A percentile compares a stretch with the other conserved stretches of the same genome.
These are phyloP conservation scores for Kwoniella europaea DNA, from an alignment of 768 basidiomycete species.

Conservation along the genomic window DNA sequence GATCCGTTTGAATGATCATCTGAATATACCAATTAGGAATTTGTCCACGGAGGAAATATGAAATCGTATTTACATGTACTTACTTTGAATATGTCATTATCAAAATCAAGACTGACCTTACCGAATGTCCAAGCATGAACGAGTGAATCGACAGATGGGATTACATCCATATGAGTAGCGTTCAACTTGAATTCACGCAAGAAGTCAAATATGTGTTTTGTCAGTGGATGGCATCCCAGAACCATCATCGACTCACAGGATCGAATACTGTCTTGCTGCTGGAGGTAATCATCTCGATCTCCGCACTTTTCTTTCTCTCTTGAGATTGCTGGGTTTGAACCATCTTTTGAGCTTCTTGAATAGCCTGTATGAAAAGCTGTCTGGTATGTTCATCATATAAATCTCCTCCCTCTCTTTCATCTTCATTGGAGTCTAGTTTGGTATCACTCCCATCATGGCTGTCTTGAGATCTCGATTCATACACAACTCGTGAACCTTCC, in stretches of 20 bases:
- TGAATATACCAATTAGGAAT: neutral
- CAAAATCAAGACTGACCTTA: neutral
- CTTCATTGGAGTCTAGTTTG: neutral
- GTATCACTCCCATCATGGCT: too few species aligned
- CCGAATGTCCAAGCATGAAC: constrained; percentile 1
- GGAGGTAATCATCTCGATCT: neutral
- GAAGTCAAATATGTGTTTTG: too few species aligned
- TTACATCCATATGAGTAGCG: neutral
- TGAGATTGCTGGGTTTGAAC: neutral
- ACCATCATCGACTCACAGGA: neutral
- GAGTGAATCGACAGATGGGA: neutral
- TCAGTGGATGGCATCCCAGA: too few species aligned
- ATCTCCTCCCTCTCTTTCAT: neutral
- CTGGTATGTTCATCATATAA: neutral
- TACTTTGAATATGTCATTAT: neutral
- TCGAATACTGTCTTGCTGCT: neutral
- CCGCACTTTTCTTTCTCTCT: neutral
- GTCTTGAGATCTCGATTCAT: too few species aligned
- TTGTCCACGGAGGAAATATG: neutral
- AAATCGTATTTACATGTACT: neutral
- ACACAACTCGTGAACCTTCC: too few species aligned
- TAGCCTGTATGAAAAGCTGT: neutral
- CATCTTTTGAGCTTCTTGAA: neutral
- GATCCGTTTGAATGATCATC: neutral
- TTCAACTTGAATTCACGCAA: too few species aligned